phyloP scores from a whole-genome alignment of 306 rosid species.

The Gleditsia sinensis region DNA sequence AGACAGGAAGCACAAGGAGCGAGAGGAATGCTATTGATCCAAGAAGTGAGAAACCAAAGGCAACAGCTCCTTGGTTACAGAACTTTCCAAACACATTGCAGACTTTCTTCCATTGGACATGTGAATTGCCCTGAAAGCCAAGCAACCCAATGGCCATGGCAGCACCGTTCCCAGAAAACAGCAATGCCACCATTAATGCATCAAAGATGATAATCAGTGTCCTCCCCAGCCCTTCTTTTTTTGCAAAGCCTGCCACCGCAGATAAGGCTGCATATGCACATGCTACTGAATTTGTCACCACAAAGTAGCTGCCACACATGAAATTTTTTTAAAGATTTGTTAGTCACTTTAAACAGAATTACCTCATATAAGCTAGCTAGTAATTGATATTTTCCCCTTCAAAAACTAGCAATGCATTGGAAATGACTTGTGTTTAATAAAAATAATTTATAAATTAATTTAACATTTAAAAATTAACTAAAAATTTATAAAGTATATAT shows the following conservation, averaged over 20 bases:
- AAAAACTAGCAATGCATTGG: too few species aligned
- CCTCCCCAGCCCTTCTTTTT: conserved; percentile 30
- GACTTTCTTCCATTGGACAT: conserved; percentile 69
- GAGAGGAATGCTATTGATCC: conserved; percentile 55
- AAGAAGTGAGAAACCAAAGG: conserved; percentile 46
- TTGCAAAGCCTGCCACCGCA: conserved; percentile 27
- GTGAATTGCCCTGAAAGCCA: conserved; percentile 69
- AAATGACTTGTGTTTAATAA: too few species aligned
- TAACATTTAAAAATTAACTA: too few species aligned
- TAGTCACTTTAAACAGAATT: too few species aligned
- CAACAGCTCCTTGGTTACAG: conserved; percentile 50
- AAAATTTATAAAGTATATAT: too few species aligned
- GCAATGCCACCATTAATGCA: conserved; percentile 59
- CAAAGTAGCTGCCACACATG: conserved; percentile 54
- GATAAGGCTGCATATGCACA: conserved; percentile 58
- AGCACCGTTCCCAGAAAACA: conserved; percentile 72
- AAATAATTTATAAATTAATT: too few species aligned
- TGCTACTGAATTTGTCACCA: conserved; percentile 62
- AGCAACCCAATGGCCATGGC: conserved; percentile 54
- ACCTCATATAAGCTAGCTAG: too few species aligned
- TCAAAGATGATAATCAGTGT: conserved; percentile 44
- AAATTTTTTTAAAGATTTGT: too few species aligned
- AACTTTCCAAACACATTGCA: conserved; percentile 62
- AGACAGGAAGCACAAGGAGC: conserved; percentile 36
- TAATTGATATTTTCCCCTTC: too few species aligned